Evolutionary conservation across 768 basidiomycete genomes (phyloP), one percentile per base, ranked within the genome.

Genomic region (Leccinum truebloodii): DNA sequence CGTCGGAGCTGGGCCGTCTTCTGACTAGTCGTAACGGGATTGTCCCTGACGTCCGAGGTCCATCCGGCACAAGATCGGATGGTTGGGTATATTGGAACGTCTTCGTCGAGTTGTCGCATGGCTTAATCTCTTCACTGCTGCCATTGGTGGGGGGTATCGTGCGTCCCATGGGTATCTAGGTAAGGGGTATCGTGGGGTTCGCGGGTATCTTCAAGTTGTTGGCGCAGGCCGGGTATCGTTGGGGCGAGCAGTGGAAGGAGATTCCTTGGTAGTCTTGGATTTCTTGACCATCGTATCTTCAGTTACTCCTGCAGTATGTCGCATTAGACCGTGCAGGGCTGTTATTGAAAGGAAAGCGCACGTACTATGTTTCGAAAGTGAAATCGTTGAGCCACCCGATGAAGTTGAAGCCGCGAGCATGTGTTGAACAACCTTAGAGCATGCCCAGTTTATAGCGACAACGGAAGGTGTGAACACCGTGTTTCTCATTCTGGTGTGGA

Each of bases 81-180:
- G 20, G 14, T 13, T 60, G 32, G 34, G 35, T 8, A 37, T 7
- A 16, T 37, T 37, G 37, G 16, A 37, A 14, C 51, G 56, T 59
- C 60, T 34, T 50, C 26, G 39, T 63, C 44, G 50, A 37, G 58
- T 54, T 26, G 3, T 46, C 50, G 50, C 48, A 41, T 48, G 59
- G 3, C 26, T 32, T 48, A 48, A 67, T 67, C 58, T 70, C 70
- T 41, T 71, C 62, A 32, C 52, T 50, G 49, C 39, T 57, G 34
- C 55, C 30, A 5, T 52, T 63, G 22, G 53, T 22, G 22, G 37
- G 37, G 37, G 46, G 26, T 46, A 51, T 60, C n/a, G 14, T 3
- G 58, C 57, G 59, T 30, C 20, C 59, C 61, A 55, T 37, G n/a
- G 26, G 55, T 34, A n/a, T 56, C 8, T 18, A 2, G 13, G 18